Base-by-base conservation (phyloP, 768 basidiomycete genomes). In the Lactarius tabidus region DNA sequence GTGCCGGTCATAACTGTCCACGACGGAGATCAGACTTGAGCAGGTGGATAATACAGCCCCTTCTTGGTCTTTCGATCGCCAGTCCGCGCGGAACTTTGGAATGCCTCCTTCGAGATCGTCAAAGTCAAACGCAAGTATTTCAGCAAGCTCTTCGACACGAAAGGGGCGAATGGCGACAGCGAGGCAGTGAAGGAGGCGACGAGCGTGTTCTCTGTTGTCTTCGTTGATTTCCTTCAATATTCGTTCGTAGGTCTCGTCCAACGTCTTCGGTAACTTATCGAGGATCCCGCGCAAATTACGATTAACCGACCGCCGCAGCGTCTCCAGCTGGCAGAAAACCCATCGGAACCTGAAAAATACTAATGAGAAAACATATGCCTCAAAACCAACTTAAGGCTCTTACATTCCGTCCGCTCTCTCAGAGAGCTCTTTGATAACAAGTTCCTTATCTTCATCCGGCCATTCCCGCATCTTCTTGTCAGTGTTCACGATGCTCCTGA, bases 51-150 rank as follows among this genome's bases (percentile, higher is more conserved):
- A 29, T 0, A 59, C 29, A 14, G 58, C 41, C 26, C 33, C 39
- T 59, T 59, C 43, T 59, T 31, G 39, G n/a, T 59, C 58, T n/a
- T 59, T 43, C 20, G 20, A 48, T 18, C 41, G 58, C 28, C n/a
- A 43, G 41, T 23, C 58, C 10, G n/a, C 43, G 28, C 45, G 20
- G 9, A 43, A 43, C 20, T 15, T 43, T 1, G 43, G 28, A 45
- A 43, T 15, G 10, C 58, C 58, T 48, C 45, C 45, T 5, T 48
- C 3, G 31, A 12, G 6, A 29, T 17, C 29, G 7, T 17, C 23
- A 0, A 33, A 59, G 18, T 59, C 41, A 48, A 59, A 15, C 10
- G 58, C 31, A 23, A 48, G 41, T 17, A 45, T 31, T 45, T 59
- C 58, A 8, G 58, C 58, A 10, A 59, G 43, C 41, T 48, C 58